Base-by-base conservation (phyloP, 202 grass and related monocot genomes). In the Saccharum hybrid region DNA sequence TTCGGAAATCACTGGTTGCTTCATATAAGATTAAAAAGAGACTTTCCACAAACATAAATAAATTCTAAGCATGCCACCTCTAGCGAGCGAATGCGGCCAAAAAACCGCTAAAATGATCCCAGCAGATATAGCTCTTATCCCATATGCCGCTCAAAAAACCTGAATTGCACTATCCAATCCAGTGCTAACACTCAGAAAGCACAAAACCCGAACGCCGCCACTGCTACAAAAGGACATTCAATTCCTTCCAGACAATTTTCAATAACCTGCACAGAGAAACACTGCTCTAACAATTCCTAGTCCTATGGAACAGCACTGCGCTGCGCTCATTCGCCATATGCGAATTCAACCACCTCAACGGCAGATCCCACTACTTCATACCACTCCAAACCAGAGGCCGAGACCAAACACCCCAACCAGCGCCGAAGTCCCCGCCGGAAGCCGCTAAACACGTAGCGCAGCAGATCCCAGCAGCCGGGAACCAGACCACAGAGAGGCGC, bases 301-400 rank as follows among this genome's bases (percentile, higher is more conserved):
- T 70, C 60, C 16, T 37, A 74, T 8, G 68, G 67, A 15, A 28
- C 26, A 11, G 67, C 39, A 26, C 59, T 46, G 16, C 19, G 28
- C 48, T 63, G 34, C 16, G 21, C 49, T 64, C 56, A n/a, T 23
- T 81, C 49, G 1, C 3, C 43, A 5, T 39, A 38, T 38, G 46
- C 16, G 1, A 80, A 81, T 72, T 22, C 39, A 79, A 59, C 46
- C 66, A 56, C 39, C 67, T 52, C 38, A 83, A 82, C 19, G 6
- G 62, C 75, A 82, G 85, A 90, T 91, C 79, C 59, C 63, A 16
- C 21, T 62, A 4, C 60, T 54, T 61, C 45, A 34, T 39, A 22
- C 23, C 13, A 74, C 77, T 76, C 39, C 65, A 42, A 68, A 78
- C 76, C 67, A 10, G 7, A 68, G 42, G 71, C 21, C 19, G 39